A percentile compares a stretch with the other conserved stretches of the same genome.
Conservation (phyloP, 495 filamentous ascomycete genomes). For the Umbilicaria muhlenbergii region DNA sequence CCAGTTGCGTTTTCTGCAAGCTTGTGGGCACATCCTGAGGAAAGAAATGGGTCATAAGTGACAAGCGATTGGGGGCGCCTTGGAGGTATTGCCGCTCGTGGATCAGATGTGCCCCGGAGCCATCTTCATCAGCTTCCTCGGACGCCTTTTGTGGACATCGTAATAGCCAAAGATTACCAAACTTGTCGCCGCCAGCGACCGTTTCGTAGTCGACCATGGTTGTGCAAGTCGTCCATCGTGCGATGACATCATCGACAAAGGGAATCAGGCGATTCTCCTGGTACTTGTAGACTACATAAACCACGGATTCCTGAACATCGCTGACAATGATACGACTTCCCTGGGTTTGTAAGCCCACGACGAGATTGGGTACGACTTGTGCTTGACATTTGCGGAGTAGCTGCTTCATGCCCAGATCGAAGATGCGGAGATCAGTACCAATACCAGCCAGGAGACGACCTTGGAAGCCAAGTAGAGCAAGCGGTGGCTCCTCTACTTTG, state of each 20-base stretch:
- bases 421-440: constrained; percentile 67
- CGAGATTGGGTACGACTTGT: constrained; percentile 61
- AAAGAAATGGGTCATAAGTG: constrained; percentile 75
- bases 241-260: constrained; percentile 76
- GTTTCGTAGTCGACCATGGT: constrained; percentile 98
- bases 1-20: constrained; percentile 75
- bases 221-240: constrained; percentile 75
- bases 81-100: constrained; percentile 81
- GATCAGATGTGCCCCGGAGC: constrained; percentile 72
- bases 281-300: constrained; percentile 85
- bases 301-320: constrained; percentile 81
- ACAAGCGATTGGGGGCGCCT: constrained; percentile 70
- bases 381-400: constrained; percentile 83
- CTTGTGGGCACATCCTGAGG: constrained; percentile 84
- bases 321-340: constrained; percentile 83
- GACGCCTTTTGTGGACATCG: constrained; percentile 76
- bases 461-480: constrained; percentile 82
- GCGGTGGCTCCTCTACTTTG: constrained; percentile 71
- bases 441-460: constrained; percentile 75
- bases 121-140: constrained; percentile 83
- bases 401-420: constrained; percentile 80
- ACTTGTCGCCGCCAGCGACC: constrained; percentile 88
- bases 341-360: constrained; percentile 78
- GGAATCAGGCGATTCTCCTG: constrained; percentile 81
- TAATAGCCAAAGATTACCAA: constrained; percentile 88